phyloP scores from a whole-genome alignment of 805 yeast genomes.

The Saturnispora silvae region DNA sequence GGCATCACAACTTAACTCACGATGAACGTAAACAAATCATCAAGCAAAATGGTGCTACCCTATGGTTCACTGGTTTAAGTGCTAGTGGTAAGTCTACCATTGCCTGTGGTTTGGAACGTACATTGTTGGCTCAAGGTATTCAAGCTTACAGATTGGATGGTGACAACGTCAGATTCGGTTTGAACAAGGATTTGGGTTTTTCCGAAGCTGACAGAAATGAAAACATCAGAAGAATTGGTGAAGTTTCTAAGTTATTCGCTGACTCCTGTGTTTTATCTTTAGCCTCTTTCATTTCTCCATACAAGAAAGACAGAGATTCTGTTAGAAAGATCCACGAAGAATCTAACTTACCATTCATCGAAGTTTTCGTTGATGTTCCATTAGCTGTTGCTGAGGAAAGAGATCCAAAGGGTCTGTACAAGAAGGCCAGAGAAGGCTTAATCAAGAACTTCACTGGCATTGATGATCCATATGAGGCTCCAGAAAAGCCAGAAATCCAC shows the following conservation, averaged over 20 bases:
- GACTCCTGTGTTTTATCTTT: slow-evolving; percentile 83
- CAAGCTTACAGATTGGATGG: slow-evolving; percentile 86
- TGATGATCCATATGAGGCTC: slow-evolving; percentile 93
- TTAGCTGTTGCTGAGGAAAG: slow-evolving; percentile 90
- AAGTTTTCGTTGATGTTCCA: slow-evolving; percentile 89
- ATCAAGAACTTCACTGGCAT: slow-evolving; percentile 94
- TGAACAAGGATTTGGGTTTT: slow-evolving; percentile 91
- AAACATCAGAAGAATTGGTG: slow-evolving; percentile 89
- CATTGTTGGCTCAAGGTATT: slow-evolving; percentile 55
- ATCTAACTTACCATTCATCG: slow-evolving; percentile 71
- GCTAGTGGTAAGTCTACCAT: slow-evolving; percentile 92
- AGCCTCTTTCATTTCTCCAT: slow-evolving; percentile 91
- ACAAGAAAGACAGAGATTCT: slow-evolving; percentile 68
- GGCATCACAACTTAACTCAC: slow-evolving; percentile 87
- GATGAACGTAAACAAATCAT: slow-evolving; percentile 64
- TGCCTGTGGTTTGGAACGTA: slow-evolving; percentile 88
- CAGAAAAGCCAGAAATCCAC: slow-evolving; percentile 74
- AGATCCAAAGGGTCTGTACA: slow-evolving; percentile 94
- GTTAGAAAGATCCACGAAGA: slow-evolving; percentile 80
- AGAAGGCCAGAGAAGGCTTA: slow-evolving; percentile 91
- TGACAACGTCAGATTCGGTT: slow-evolving; percentile 88
- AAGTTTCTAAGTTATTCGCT: slow-evolving; percentile 87
- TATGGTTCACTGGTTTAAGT: slow-evolving; percentile 92
- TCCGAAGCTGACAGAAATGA: slow-evolving; percentile 87
- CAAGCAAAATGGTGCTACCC: slow-evolving; percentile 78